These are phyloP conservation scores for Fusarium sarcochroum DNA, from an alignment of 2,329 filamentous ascomycete genomes.

Conservation along the genomic window DNA sequence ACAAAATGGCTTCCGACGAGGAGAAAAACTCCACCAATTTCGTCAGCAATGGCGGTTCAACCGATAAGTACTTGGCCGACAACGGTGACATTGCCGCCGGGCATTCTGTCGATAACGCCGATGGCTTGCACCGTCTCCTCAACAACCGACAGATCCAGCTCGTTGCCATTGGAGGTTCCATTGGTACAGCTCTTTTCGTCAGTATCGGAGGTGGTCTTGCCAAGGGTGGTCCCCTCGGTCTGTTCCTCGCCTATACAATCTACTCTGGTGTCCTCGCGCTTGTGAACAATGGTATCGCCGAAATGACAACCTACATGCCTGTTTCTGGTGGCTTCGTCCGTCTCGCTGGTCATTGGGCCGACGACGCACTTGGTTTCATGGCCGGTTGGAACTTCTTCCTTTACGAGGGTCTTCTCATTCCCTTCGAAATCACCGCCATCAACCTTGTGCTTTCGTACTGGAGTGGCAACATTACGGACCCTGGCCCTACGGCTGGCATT, in stretches of 20 bases:
- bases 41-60: conserved; percentile 47
- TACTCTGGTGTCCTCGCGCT: conserved; percentile 70
- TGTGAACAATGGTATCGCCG: conserved; percentile 76
- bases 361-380: conserved; percentile 74
- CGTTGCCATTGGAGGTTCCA: conserved; percentile 71
- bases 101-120: conserved; percentile 52
- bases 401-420: conserved; percentile 60
- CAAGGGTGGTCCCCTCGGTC: conserved; percentile 60
- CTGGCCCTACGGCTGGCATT: conserved; percentile 76
- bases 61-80: conserved; percentile 38
- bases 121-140: conserved; percentile 62
- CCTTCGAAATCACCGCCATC: conserved; percentile 60
- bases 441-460: conserved; percentile 60
- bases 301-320: conserved; percentile 75
- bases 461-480: conserved; percentile 64
- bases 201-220: conserved; percentile 70
- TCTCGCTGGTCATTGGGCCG: conserved; percentile 74
- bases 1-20: conserved; percentile 47
- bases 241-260: conserved; percentile 71
- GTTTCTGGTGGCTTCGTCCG: conserved; percentile 75
- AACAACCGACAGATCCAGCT: conserved; percentile 70
- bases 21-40: conserved; percentile 49
- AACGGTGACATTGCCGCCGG: conserved; percentile 46
- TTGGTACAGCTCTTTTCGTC: conserved; percentile 72
- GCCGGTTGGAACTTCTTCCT: conserved; percentile 62